Percentiles rank a stretch among this genome's conserved stretches.
Evolutionary conservation across 306 rosid genomes (phyloP).

Genomic region (Quercus variabilis): DNA sequence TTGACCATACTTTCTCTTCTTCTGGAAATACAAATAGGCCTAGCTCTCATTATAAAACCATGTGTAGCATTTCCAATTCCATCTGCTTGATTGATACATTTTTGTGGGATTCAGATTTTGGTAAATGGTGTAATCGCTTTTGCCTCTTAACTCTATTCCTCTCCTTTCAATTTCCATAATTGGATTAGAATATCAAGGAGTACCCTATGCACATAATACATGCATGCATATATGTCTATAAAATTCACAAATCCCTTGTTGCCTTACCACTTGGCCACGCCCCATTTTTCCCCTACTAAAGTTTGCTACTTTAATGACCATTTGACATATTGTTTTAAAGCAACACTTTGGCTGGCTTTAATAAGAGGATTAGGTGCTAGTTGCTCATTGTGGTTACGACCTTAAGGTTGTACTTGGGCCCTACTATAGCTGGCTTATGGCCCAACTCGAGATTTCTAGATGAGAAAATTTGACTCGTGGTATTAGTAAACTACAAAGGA

Average conservation of each 20-base stretch:
- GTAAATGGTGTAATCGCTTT: neutral
- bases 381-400: neutral
- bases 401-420: constrained; percentile 26
- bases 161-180: neutral
- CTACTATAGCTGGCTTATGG: constrained; percentile 18
- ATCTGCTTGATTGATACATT: neutral
- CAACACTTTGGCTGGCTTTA: neutral
- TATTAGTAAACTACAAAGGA: constrained; percentile 8
- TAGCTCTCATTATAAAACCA: constrained; percentile 8
- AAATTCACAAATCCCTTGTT: neutral
- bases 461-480: neutral
- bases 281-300: neutral
- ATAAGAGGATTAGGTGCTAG: neutral
- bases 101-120: constrained; percentile 12
- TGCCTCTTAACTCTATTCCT: neutral
- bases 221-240: neutral
- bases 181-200: neutral
- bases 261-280: too few relatives aligned
- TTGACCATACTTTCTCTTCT: constrained; percentile 5
- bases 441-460: neutral
- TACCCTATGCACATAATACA: constrained; percentile 11
- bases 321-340: too few relatives aligned
- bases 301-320: neutral
- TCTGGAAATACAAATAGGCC: constrained; percentile 5
- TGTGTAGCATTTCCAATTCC: constrained; percentile 16